These are phyloP conservation scores for Theileria sp. DNA, from an alignment of 169 alveolate genomes.

Conservation along the genomic window DNA sequence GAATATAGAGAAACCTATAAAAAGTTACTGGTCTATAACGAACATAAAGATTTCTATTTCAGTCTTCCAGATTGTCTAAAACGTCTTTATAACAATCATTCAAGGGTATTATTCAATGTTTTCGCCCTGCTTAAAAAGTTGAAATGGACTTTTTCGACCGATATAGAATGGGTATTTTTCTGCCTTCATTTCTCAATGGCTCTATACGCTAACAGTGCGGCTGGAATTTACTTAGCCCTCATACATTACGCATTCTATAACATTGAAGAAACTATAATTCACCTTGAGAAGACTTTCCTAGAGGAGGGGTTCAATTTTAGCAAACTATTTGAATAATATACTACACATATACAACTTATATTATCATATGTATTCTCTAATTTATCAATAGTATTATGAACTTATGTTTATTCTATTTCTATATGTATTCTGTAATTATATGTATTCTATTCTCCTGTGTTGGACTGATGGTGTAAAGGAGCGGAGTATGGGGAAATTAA, in stretches of 20 bases:
- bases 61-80: constrained; percentile 32
- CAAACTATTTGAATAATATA: neutral
- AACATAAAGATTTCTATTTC: constrained; percentile 19
- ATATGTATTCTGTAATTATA: too few relatives aligned
- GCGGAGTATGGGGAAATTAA: neutral
- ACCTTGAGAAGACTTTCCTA: constrained; percentile 16
- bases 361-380: too few relatives aligned
- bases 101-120: constrained; percentile 18
- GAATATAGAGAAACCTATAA: constrained; percentile 38
- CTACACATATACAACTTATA: neutral
- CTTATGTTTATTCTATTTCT: too few relatives aligned
- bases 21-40: constrained; percentile 25
- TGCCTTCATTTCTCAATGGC: constrained; percentile 48
- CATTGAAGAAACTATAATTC: constrained; percentile 30
- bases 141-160: constrained; percentile 5
- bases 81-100: neutral
- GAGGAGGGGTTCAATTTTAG: neutral
- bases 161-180: constrained; percentile 50
- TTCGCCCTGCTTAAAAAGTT: constrained; percentile 6
- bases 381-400: too few relatives aligned
- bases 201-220: constrained; percentile 59
- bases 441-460: neutral
- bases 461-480: neutral
- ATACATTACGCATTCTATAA: constrained; percentile 18
- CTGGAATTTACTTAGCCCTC: constrained; percentile 47